phyloP scores from a whole-genome alignment of 805 yeast species.

The Cyberlindnera maclurae region DNA sequence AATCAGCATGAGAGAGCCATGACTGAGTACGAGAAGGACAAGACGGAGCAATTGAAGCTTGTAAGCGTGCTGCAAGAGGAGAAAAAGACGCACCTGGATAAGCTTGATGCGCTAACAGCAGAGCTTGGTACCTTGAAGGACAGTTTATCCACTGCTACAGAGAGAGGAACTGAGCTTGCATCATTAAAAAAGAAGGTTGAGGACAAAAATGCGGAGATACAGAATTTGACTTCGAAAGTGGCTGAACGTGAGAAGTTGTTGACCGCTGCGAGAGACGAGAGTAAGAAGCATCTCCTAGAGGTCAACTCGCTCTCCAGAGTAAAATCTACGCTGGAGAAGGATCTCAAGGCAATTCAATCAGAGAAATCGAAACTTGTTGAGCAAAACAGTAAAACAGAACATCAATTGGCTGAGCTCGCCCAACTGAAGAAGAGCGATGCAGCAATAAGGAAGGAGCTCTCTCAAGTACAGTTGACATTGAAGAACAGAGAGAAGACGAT shows the following conservation, averaged over 20 bases:
- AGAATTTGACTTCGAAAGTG: constrained; percentile 4
- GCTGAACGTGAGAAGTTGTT: constrained; percentile 4
- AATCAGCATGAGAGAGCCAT: constrained; percentile 24
- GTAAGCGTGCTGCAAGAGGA: constrained; percentile 18
- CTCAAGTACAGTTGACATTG: constrained; percentile 12
- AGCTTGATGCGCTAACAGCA: constrained; percentile 7
- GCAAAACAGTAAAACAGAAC: constrained; percentile 15
- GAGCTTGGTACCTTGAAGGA: not conserved
- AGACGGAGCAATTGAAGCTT: constrained; percentile 9
- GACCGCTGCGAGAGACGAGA: constrained; percentile 2
- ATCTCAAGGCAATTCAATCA: constrained; percentile 16
- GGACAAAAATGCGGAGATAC: constrained; percentile 1
- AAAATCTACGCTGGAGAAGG: constrained; percentile 11
- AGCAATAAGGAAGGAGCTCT: constrained; percentile 18
- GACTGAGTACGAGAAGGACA: constrained; percentile 17
- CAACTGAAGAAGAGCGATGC: constrained; percentile 19
- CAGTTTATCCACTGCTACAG: too few species aligned
- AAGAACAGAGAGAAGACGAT: constrained; percentile 32
- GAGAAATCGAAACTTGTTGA: constrained; percentile 18
- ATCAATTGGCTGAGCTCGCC: constrained; percentile 12
- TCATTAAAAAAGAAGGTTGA: not conserved
- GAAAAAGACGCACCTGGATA: constrained; percentile 8
- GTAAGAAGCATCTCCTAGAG: constrained; percentile 2
- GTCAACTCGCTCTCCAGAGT: constrained; percentile 14
- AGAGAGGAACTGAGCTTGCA: not conserved